Evolutionary conservation across 2,329 filamentous ascomycete genomes (phyloP), one percentile per base, ranked within the genome.

Genomic region (Aspergillus sp.): DNA sequence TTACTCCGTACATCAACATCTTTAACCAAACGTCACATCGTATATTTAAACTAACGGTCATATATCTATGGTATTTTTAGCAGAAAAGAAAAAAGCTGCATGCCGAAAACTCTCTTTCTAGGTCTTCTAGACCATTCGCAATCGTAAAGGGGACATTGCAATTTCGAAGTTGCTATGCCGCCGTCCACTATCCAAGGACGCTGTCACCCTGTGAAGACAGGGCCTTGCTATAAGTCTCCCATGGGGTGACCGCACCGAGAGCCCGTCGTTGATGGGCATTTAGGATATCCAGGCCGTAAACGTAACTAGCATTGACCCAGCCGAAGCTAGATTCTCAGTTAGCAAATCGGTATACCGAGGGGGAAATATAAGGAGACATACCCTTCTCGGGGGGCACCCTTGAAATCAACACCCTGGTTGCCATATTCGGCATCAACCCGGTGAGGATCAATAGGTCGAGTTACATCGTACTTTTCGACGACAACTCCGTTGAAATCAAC

Each of bases 391-490:
- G 93, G 91, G 66, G 96, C 93, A 40, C 93, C 93, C 79, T 96
- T 96, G 79, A 98, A 97, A 72, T 97, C 91, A 50, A 90, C 81
- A 2, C 95, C 95, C 75, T 99, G 95, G 75, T 99, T 99, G 6
- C 95, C 95, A 71, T 99, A 99, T 77, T 99, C 95, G 58, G 93
- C 95, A 74, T 96, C 91, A 12, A 98, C 95, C 61, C 90, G 88
- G 77, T 98, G 95, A 39, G 95, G 93, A 69, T 96, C 93, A 56
- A 93, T 86, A 5, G 90, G 88, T 56, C 91, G 82, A 19, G 93
- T 98, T 59, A 99, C 95, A 75, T 99, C 91, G 79, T 99, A 99
- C 79, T 99, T 99, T 77, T 99, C 95, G 6, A 98, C 95, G 2
- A 99, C 93, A 8, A 97, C 92, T 40, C 95, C 95, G 71, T 98